Conservation (phyloP, 140 eudicot genomes). For the Senecio squalidus region DNA sequence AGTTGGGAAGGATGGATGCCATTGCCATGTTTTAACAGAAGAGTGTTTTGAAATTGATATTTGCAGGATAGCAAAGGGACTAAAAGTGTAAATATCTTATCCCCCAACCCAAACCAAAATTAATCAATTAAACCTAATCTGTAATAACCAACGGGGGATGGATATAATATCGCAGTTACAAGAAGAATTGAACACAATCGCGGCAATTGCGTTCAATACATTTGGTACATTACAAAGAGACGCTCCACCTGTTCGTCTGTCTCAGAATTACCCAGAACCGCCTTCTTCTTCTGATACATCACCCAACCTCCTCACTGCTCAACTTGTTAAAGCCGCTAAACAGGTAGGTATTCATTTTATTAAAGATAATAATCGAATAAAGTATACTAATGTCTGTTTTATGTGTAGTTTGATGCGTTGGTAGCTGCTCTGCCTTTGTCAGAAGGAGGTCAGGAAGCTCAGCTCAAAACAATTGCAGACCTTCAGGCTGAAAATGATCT, state of each 20-base stretch:
- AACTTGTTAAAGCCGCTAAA: slow-evolving; percentile 84
- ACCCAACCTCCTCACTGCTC: slow-evolving; percentile 41
- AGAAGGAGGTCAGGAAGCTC: slow-evolving; percentile 98
- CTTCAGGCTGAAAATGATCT: slow-evolving; percentile 95
- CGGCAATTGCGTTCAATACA: slow-evolving; percentile 65
- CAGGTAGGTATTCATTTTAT: slow-evolving; percentile 36
- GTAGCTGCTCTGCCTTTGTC: slow-evolving; percentile 91
- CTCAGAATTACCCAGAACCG: slow-evolving; percentile 76
- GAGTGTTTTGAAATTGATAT: too few relatives aligned
- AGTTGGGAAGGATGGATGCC: too few relatives aligned
- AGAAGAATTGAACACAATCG: slow-evolving; percentile 70
- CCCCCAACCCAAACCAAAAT: too few relatives aligned
- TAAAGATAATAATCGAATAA: too few relatives aligned
- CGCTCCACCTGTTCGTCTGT: slow-evolving; percentile 85
- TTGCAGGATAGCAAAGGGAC: too few relatives aligned
- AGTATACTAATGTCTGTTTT: too few relatives aligned
- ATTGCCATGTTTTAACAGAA: too few relatives aligned
- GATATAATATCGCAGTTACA: slow-evolving; percentile 66
- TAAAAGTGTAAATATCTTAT: too few relatives aligned
- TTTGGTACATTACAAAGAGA: slow-evolving; percentile 88
- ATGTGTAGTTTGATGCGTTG: slow-evolving; percentile 78
- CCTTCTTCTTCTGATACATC: slow-evolving; percentile 32
- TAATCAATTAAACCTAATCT: too few relatives aligned
- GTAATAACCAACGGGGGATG: too few relatives aligned
- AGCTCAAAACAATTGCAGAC: slow-evolving; percentile 71